These are phyloP conservation scores for Phytophthora pistaciae DNA, from an alignment of 352 stramenopile genomes.

Conservation along the genomic window DNA sequence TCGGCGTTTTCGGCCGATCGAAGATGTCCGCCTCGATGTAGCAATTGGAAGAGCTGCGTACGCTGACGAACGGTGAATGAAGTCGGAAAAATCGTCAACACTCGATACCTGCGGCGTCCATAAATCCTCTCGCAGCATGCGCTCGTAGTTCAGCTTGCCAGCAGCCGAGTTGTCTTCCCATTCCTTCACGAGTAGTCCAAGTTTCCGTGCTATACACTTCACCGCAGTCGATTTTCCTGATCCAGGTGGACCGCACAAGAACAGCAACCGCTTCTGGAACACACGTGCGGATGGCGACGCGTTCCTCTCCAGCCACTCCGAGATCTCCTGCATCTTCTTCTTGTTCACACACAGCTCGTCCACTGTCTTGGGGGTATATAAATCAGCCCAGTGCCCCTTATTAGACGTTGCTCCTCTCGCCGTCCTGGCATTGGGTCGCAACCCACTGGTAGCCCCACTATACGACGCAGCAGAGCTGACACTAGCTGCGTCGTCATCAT, in stretches of 20 bases:
- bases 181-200: constrained; percentile 64
- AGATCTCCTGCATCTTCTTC: constrained; percentile 84
- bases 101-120: constrained; percentile 54
- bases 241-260: constrained; percentile 83
- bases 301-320: constrained; percentile 62
- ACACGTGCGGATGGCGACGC: constrained; percentile 19
- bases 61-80: constrained; percentile 73
- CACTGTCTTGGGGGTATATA: constrained; percentile 46
- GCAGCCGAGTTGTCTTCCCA: constrained; percentile 79
- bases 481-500: constrained; percentile 26
- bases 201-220: constrained; percentile 56
- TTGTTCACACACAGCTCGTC: constrained; percentile 87
- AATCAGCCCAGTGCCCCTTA: constrained; percentile 60
- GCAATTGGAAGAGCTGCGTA: constrained; percentile 69
- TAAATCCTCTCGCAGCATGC: constrained; percentile 61
- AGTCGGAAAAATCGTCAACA: constrained; percentile 82
- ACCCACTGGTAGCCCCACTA: not conserved
- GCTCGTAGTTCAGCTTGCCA: constrained; percentile 61
- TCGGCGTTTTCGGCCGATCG: constrained; percentile 29
- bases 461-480: constrained; percentile 7
- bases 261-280: constrained; percentile 70
- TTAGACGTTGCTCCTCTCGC: not conserved
- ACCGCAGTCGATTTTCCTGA: constrained; percentile 86
- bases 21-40: constrained; percentile 25
- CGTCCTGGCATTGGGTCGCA: constrained; percentile 7